Evolutionary conservation across 2,329 filamentous ascomycete species (phyloP), one percentile per base, ranked within the genome.

Genomic region (Penicillium sp.): DNA sequence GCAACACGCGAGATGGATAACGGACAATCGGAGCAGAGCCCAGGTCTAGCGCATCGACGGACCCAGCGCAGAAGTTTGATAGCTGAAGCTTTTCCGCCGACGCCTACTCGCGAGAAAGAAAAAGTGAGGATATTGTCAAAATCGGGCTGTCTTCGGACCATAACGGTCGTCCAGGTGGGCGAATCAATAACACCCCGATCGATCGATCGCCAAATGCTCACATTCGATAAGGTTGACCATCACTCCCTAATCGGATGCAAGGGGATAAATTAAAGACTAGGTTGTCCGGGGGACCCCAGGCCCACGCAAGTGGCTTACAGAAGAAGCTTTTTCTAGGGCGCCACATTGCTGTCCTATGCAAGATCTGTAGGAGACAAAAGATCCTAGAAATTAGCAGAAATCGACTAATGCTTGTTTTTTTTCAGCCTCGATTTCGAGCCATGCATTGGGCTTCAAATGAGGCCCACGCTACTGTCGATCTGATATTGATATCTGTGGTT

Each of bases 241-340:
- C 43, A 44, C 27, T 10, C 24, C 34, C 34, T 29, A 22, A 52
- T 45, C 29, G 31, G 29, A n/a, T n/a, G 13, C 34, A 36, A 13
- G 31, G 43, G 8, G 24, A 16, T 43, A 34, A 50, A 40, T 51
- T 59, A 39, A 11, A 59, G 42, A 52, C 54, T 60, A 60, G 57
- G 49, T 61, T 58, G 57, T 56, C 50, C 36, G 47, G 44, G 32
- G 32, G n/a, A 29, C 47, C 43, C 47, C 39, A 54, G 49, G 49
- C 51, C 52, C 49, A 45, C 50, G 55, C 53, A 52, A 50, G 60
- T 62, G 60, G 60, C 60, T 60, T 52, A 60, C 49, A 46, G 49
- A 29, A 52, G 32, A 60, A 58, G 43, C 53, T 55, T 60, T 56
- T 58, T 56, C 29, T 22, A 43, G 45, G 40, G 55, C 59, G 47